phyloP scores from a whole-genome alignment of 1,284 basidiomycete species.

The Sphaerobolus stellatus region DNA sequence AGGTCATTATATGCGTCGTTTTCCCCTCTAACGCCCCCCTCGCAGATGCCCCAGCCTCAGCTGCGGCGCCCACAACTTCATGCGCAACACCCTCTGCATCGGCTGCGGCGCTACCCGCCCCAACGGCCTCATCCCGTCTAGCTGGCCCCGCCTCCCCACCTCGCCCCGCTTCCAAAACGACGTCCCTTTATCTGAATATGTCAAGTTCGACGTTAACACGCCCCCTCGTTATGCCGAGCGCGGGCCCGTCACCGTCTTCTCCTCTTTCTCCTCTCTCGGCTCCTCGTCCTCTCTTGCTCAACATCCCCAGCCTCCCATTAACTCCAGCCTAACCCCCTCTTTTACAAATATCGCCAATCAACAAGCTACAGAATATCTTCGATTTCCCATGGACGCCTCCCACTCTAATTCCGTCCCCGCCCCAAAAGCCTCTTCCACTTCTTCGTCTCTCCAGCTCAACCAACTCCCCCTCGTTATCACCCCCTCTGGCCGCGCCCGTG shows the following conservation, averaged over 20 bases:
- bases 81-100: conserved; percentile 71
- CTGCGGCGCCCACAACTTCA: conserved; percentile 74
- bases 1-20: conserved; percentile 32
- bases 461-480: conserved; percentile 64
- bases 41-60: conserved; percentile 56
- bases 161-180: conserved; percentile 28
- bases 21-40: conserved; percentile 4
- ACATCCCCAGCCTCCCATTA: conserved; percentile 15
- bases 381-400: conserved; percentile 3
- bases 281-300: conserved; percentile 23
- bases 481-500: conserved; percentile 72
- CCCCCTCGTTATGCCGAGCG: conserved; percentile 13
- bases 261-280: conserved; percentile 43
- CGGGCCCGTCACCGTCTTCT: conserved; percentile 33
- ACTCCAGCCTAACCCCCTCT: conserved; percentile 11
- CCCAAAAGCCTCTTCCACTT: conserved; percentile 11
- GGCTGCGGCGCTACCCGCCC: conserved; percentile 66
- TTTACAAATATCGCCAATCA: no score
- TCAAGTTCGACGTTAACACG: neutral
- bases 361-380: no score
- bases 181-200: conserved; percentile 13
- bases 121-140: conserved; percentile 40
- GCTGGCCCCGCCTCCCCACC: conserved; percentile 26
- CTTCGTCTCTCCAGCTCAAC: conserved; percentile 15
- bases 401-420: conserved; percentile 5